phyloP scores from a whole-genome alignment of 2,329 filamentous ascomycete genomes.

The Emmonsia crescens region DNA sequence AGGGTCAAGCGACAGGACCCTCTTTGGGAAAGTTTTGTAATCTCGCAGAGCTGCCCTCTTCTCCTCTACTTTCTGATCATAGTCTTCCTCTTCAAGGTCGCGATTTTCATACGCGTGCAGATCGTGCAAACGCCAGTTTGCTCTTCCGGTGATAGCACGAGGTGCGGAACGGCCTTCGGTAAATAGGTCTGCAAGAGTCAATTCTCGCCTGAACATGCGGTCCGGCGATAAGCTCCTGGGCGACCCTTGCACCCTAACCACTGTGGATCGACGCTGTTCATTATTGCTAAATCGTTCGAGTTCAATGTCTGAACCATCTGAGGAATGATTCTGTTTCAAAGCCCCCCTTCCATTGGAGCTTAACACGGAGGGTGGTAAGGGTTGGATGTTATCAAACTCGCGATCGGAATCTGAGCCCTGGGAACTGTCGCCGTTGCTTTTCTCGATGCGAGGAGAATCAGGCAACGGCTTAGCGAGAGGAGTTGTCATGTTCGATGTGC shows the following conservation, averaged over 20 bases:
- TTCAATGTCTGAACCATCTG: slow-evolving; percentile 11
- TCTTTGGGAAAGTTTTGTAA: slow-evolving; percentile 41
- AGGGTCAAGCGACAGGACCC: slow-evolving; percentile 40
- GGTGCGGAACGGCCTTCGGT: slow-evolving; percentile 25
- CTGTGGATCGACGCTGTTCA: slow-evolving; percentile 17
- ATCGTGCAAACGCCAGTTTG: slow-evolving; percentile 27
- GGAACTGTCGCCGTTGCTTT: slow-evolving; percentile 18
- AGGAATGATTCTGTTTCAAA: slow-evolving; percentile 21
- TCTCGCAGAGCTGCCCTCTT: slow-evolving; percentile 35
- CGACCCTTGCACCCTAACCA: slow-evolving; percentile 16
- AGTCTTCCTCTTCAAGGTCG: slow-evolving; percentile 24
- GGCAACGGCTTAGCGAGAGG: slow-evolving; percentile 42
- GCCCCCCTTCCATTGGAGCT: slow-evolving; percentile 25
- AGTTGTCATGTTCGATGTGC: slow-evolving; percentile 46
- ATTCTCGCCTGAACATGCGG: slow-evolving; percentile 14
- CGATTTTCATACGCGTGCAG: slow-evolving; percentile 19
- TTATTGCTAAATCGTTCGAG: slow-evolving; percentile 6
- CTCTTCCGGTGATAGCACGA: slow-evolving; percentile 28
- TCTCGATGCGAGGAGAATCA: slow-evolving; percentile 27
- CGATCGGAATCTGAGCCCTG: slow-evolving; percentile 24
- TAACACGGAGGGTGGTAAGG: slow-evolving; percentile 34
- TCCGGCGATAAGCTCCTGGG: slow-evolving; percentile 18
- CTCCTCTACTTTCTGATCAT: slow-evolving; percentile 31
- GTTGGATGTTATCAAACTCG: slow-evolving; percentile 28
- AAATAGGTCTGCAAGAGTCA: slow-evolving; percentile 11